Evolutionary conservation across 2,329 filamentous ascomycete genomes (phyloP).

Genomic region (Sporothrix euskadiensis): DNA sequence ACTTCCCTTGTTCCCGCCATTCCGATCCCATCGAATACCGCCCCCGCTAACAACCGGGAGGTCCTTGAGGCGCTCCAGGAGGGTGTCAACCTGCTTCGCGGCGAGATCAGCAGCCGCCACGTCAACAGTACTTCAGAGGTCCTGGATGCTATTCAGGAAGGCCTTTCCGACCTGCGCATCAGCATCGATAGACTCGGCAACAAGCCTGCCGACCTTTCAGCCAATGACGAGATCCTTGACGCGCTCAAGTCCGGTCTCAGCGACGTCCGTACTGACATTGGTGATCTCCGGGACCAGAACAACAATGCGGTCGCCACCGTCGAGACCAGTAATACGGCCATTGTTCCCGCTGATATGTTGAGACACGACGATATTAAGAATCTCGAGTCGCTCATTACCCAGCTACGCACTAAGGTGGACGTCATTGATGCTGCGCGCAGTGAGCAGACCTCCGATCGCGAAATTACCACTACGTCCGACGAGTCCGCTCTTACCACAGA

Average conservation of each 20-base stretch:
- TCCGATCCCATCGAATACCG: constrained; percentile 44
- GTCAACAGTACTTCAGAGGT: constrained; percentile 79
- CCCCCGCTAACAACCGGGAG: constrained; percentile 56
- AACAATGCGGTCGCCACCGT: constrained; percentile 54
- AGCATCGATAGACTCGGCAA: constrained; percentile 77
- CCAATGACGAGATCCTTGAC: constrained; percentile 86
- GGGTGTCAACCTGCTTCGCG: constrained; percentile 72
- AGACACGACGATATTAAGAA: constrained; percentile 78
- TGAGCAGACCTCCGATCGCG: constrained; percentile 12
- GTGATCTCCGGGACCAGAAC: constrained; percentile 65
- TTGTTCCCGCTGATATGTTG: constrained; percentile 55
- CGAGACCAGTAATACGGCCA: constrained; percentile 50
- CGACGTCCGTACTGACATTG: constrained; percentile 74
- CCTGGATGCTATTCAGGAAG: constrained; percentile 85
- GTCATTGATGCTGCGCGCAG: constrained; percentile 55
- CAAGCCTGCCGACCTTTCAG: constrained; percentile 78
- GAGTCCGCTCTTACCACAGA: constrained; percentile 12
- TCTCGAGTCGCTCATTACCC: constrained; percentile 77
- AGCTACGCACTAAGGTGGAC: constrained; percentile 83
- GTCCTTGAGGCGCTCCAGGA: constrained; percentile 69
- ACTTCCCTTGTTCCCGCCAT: constrained; percentile 62
- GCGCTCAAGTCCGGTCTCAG: constrained; percentile 81
- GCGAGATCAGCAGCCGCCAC: constrained; percentile 68
- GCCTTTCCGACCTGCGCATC: constrained; percentile 71
- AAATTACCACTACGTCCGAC: neutral